Percentiles rank a stretch among this genome's conserved stretches.
phyloP scores from a whole-genome alignment of 1,284 basidiomycete genomes.

The Puccinia brachypodii region DNA sequence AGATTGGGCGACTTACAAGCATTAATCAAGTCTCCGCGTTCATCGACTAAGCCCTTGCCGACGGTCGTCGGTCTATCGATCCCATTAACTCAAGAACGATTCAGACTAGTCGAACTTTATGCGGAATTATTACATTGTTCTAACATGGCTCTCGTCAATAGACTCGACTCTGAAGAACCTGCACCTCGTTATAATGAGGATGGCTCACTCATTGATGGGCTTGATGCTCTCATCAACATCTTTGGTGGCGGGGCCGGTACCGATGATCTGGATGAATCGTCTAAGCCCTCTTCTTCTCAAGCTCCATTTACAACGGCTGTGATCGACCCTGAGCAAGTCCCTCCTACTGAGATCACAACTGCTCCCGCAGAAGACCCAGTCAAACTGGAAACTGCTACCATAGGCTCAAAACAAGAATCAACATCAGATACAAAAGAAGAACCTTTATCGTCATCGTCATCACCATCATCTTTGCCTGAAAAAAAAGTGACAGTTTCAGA shows the following conservation, averaged over 20 bases:
- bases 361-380: not conserved
- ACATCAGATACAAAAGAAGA: constrained; percentile 38
- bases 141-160: constrained; percentile 94
- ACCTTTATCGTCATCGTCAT: not conserved
- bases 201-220: constrained; percentile 76
- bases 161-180: constrained; percentile 61
- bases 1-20: constrained; percentile 33
- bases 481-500: constrained; percentile 45
- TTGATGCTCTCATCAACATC: constrained; percentile 75
- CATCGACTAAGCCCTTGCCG: constrained; percentile 43
- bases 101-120: constrained; percentile 95
- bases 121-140: constrained; percentile 97
- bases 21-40: constrained; percentile 22
- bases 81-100: constrained; percentile 90
- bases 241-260: constrained; percentile 60
- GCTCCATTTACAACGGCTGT: not conserved
- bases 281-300: not conserved
- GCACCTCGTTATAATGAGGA: constrained; percentile 71
- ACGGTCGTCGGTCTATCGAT: constrained; percentile 62
- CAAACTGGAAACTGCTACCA: not conserved
- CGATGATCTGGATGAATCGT: not conserved
- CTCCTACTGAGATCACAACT: constrained; percentile 41
- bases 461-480: not conserved
- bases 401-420: not conserved
- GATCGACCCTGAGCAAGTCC: not conserved